phyloP scores from a whole-genome alignment of 441 rosid genomes.

The Melastoma candidum region DNA sequence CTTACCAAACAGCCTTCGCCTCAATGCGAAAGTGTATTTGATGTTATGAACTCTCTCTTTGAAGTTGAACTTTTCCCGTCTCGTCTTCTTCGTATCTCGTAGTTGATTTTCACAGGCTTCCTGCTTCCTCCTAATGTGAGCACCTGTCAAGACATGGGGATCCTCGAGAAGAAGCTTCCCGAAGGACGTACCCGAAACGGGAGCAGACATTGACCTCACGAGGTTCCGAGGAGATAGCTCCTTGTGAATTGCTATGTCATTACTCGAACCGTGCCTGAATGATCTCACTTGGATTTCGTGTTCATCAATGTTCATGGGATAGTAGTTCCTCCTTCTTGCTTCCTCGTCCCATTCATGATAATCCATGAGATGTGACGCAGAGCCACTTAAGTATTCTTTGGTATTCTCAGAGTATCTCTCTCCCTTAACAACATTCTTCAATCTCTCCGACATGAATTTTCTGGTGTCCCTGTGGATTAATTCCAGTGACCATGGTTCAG shows the following conservation, averaged over 20 bases:
- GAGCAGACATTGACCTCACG: conserved; percentile 76
- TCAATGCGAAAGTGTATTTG: conserved; percentile 42
- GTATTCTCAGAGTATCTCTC: conserved; percentile 28
- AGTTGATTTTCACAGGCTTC: conserved; percentile 41
- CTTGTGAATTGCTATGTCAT: conserved; percentile 19
- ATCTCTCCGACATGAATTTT: conserved; percentile 53
- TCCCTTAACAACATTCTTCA: conserved; percentile 47
- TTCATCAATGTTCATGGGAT: conserved; percentile 29
- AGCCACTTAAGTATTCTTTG: conserved; percentile 19
- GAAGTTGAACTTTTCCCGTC: conserved; percentile 65
- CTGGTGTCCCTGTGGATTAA: conserved; percentile 60
- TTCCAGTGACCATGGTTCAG: conserved; percentile 53
- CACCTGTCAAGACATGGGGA: conserved; percentile 68
- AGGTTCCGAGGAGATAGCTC: conserved; percentile 68
- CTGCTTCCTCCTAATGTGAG: conserved; percentile 83
- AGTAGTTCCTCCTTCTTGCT: background rate
- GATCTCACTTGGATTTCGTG: conserved; percentile 40
- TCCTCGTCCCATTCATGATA: conserved; percentile 10
- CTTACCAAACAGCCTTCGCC: conserved; percentile 66
- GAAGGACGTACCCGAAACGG: conserved; percentile 77
- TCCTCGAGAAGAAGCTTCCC: conserved; percentile 90
- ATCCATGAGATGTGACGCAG: conserved; percentile 34
- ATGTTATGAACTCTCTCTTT: conserved; percentile 75
- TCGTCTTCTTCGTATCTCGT: conserved; percentile 34
- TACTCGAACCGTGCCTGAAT: conserved; percentile 33